These are phyloP conservation scores for Aspergillus fumigatiaffinis DNA, from an alignment of 2,329 filamentous ascomycete genomes.

Conservation along the genomic window DNA sequence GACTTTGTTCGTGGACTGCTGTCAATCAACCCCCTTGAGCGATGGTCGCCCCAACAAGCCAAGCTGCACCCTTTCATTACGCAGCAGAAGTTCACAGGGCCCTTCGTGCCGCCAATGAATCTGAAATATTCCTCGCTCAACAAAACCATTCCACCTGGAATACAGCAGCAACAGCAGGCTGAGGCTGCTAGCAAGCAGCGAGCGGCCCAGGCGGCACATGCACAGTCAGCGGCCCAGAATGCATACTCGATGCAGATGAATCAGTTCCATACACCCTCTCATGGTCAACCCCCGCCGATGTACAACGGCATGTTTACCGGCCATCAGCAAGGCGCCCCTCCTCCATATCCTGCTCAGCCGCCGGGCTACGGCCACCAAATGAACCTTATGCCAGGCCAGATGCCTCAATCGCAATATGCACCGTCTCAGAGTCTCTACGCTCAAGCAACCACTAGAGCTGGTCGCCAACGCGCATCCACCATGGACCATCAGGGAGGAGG, in stretches of 20 bases:
- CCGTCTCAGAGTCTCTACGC: conserved; percentile 70
- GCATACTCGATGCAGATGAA: conserved; percentile 65
- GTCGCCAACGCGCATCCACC: conserved; percentile 85
- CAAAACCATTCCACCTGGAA: conserved; percentile 84
- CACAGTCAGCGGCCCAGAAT: conserved; percentile 62
- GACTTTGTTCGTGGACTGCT: conserved; percentile 93
- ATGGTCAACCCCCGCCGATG: conserved; percentile 57
- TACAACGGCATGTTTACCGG: conserved; percentile 76
- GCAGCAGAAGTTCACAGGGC: conserved; percentile 92
- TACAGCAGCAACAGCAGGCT: conserved; percentile 92
- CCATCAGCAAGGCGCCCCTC: conserved; percentile 66
- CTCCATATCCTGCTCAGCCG: conserved; percentile 72
- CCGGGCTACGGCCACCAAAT: conserved; percentile 68
- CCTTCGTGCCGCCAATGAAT: conserved; percentile 96
- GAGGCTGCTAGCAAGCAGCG: conserved; percentile 92
- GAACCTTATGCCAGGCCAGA: conserved; percentile 64
- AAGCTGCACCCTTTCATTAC: conserved; percentile 98
- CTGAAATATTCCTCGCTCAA: conserved; percentile 81
- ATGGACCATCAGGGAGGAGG: conserved; percentile 94
- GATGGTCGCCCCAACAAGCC: conserved; percentile 97
- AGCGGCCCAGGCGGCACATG: conserved; percentile 63
- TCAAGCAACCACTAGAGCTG: conserved; percentile 71
- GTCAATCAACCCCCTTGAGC: conserved; percentile 90
- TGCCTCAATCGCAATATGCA: conserved; percentile 62
- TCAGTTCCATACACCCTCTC: conserved; percentile 49